These are phyloP conservation scores for Aspergillus tubingensis DNA, from an alignment of 2,329 filamentous ascomycete genomes.

Conservation along the genomic window DNA sequence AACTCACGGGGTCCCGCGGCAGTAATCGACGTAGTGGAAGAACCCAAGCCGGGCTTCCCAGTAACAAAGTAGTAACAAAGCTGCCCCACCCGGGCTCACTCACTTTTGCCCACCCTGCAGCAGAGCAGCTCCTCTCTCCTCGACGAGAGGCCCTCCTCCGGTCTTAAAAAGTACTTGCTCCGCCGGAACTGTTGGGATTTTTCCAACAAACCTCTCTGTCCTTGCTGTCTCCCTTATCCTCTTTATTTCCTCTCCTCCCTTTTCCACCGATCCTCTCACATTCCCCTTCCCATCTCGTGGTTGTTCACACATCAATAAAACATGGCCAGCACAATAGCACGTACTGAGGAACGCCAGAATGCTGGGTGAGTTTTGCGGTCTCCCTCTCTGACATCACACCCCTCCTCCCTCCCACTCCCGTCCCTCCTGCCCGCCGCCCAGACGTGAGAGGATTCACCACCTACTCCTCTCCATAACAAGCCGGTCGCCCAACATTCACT, in stretches of 20 bases:
- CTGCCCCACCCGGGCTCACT: conserved; percentile 20
- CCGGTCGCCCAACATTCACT: background rate
- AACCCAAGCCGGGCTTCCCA: background rate
- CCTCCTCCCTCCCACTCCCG: conserved; percentile 19
- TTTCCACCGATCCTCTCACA: conserved; percentile 14
- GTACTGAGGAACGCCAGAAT: conserved; percentile 51
- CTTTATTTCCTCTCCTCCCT: conserved; percentile 16
- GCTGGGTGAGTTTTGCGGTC: conserved; percentile 52
- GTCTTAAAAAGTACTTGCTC: conserved; percentile 38
- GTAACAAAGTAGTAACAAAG: background rate
- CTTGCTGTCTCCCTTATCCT: conserved; percentile 22
- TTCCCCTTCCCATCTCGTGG: conserved; percentile 16
- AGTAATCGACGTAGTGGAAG: conserved; percentile 20
- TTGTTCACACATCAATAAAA: conserved; percentile 21
- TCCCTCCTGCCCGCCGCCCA: conserved; percentile 18
- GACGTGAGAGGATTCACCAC: conserved; percentile 6
- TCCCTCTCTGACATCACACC: conserved; percentile 43
- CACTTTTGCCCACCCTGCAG: conserved; percentile 8
- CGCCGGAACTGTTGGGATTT: conserved; percentile 31
- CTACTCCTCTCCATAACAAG: conserved; percentile 10
- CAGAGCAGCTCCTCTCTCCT: background rate
- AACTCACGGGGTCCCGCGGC: conserved; percentile 10
- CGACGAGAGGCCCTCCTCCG: conserved; percentile 19
- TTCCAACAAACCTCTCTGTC: conserved; percentile 27
- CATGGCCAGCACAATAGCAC: conserved; percentile 56